A percentile compares a stretch with the other conserved stretches of the same genome.
These are phyloP conservation scores for Trichoderma oligosporum DNA, from an alignment of 2,329 filamentous ascomycete species.

Conservation along the genomic window DNA sequence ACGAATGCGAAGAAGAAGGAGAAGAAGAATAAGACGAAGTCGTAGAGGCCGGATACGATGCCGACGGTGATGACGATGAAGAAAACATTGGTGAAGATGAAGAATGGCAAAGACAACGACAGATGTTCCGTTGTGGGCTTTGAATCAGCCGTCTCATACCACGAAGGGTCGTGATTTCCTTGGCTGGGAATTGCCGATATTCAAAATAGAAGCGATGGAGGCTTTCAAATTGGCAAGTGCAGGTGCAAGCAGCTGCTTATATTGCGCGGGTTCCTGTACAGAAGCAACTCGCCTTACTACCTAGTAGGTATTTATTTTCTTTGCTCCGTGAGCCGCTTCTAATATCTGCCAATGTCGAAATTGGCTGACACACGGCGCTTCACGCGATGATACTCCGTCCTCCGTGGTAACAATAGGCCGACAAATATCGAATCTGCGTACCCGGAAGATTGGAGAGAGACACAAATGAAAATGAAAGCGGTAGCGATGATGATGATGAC, in stretches of 20 bases:
- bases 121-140: constrained; percentile 16
- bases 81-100: constrained; percentile 6
- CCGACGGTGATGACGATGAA: constrained; percentile 7
- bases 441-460: neutral
- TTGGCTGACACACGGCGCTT: constrained; percentile 5
- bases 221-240: constrained; percentile 7
- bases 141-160: constrained; percentile 19
- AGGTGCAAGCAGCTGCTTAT: constrained; percentile 13
- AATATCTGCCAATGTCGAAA: constrained; percentile 4
- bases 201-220: neutral
- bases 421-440: neutral
- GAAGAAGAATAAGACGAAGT: constrained; percentile 16
- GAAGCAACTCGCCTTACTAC: neutral
- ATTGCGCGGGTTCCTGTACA: constrained; percentile 10
- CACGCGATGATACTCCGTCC: neutral
- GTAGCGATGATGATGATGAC: neutral
- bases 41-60: constrained; percentile 10
- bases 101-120: neutral
- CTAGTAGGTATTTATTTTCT: no score
- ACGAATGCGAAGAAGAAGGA: neutral
- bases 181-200: neutral
- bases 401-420: no score
- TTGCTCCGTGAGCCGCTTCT: constrained; percentile 5
- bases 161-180: constrained; percentile 1
- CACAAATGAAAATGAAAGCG: neutral